Evolutionary conservation across 441 rosid genomes (phyloP).

Genomic region (Bruguiera hainesii): DNA sequence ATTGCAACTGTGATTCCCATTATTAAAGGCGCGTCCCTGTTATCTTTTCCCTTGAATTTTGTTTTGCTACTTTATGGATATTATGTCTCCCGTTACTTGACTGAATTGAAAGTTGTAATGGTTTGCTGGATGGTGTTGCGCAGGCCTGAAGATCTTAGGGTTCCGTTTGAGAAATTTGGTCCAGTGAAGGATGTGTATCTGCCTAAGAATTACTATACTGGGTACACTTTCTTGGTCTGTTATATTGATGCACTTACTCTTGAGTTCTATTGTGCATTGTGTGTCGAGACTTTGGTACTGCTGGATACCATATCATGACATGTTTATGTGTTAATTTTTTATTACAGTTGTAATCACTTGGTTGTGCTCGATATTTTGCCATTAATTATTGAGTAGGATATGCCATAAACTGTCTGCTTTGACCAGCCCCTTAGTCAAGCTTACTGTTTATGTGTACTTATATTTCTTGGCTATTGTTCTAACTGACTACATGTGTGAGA

Average conservation of each 20-base stretch:
- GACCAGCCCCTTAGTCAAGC: no score
- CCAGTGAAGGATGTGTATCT: slow-evolving; percentile 86
- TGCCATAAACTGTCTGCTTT: no score
- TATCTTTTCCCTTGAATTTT: not conserved
- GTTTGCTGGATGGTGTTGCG: slow-evolving; percentile 5
- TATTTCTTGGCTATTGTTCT: no score
- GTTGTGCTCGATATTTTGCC: no score
- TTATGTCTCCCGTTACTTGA: not conserved
- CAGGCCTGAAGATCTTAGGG: slow-evolving; percentile 89
- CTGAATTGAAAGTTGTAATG: not conserved
- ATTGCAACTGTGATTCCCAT: no score
- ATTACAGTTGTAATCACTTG: not conserved
- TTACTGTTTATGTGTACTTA: no score
- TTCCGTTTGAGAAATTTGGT: slow-evolving; percentile 75
- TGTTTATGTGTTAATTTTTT: not conserved
- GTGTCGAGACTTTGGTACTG: not conserved
- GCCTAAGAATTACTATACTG: slow-evolving; percentile 78
- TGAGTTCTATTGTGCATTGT: not conserved
- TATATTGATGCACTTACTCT: not conserved
- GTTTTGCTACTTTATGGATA: not conserved
- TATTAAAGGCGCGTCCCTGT: not conserved
- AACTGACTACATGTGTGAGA: no score
- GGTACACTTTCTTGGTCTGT: slow-evolving; percentile 37
- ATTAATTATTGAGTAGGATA: no score
- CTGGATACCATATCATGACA: not conserved